Base-by-base conservation (phyloP, 768 basidiomycete species). In the Tulasnella sp. region DNA sequence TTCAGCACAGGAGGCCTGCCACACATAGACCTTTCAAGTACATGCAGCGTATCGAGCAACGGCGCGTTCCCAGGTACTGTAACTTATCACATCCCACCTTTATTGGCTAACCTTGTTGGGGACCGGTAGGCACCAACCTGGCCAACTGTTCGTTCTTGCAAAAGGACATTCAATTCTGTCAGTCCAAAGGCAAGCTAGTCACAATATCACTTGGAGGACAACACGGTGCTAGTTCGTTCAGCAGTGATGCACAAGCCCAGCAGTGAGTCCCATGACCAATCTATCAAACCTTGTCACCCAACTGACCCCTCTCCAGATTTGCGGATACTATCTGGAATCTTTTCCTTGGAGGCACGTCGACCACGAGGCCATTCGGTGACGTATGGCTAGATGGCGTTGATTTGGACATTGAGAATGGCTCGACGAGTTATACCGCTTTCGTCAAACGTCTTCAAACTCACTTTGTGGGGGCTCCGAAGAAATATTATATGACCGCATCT, bases 391-490 rank as follows among this genome's bases (percentile, higher is more conserved):
- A 93, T 61, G 77, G 79, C 10, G 79, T 80, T 35, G 92, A 93
- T 82, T 86, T 93, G 42, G 92, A 93, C 82, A 91, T 93, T 80
- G 92, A 93, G 83, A 88, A 89, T n/a, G 83, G 84, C 23, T 86
- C 86, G 32, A 82, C 83, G 6, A 84, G 86, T 48, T 91, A 89
- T 80, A 84, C 84, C 4, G 85, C 88, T 1, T 91, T 91, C 79
- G 87, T 91, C 48, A 90, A 86, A 79, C 82, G 85, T 76, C 87
- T 91, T 69, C 87, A 89, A 11, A 86, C 88, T 3, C 86, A 89
- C 48, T 83, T 88, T 37, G 85, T 83, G 73, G 86, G 86, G 44
- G 86, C 88, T 11, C 87, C 85, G 81, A 92, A 91, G 83, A 85
- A 86, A 89, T 90, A 80, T 40, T 79, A 79, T 40, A 77, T 79